phyloP scores from a whole-genome alignment of 2,329 filamentous ascomycete species.

The Fusarium virguliforme region DNA sequence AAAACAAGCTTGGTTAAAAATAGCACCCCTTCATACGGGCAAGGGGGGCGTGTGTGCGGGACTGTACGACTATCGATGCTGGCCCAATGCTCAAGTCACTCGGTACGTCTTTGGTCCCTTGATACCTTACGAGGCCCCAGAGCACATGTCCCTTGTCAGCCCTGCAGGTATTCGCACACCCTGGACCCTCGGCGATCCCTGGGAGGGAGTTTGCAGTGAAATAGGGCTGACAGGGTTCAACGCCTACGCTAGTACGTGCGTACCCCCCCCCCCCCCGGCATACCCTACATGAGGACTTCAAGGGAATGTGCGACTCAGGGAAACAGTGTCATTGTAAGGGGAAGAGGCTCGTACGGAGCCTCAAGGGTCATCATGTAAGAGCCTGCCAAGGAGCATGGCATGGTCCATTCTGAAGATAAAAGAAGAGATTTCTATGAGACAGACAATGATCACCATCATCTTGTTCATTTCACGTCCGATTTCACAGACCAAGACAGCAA shows the following conservation, averaged over 20 bases:
- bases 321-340: not conserved
- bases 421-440: not conserved
- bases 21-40: not conserved
- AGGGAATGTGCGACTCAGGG: constrained; percentile 12
- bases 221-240: constrained; percentile 4
- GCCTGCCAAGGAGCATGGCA: not conserved
- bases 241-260: no score
- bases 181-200: not conserved
- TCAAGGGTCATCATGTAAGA: not conserved
- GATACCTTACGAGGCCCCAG: not conserved
- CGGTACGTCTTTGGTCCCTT: not conserved
- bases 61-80: no score
- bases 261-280: constrained; percentile 7
- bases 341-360: not conserved
- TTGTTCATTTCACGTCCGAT: not conserved
- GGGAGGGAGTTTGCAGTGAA: not conserved
- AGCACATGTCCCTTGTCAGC: not conserved
- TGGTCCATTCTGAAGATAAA: not conserved
- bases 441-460: not conserved
- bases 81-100: not conserved
- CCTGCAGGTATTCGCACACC: not conserved
- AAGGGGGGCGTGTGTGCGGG: not conserved
- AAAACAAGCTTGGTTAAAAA: constrained; percentile 14
- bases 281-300: not conserved
- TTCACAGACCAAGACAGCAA: not conserved